These are phyloP conservation scores for Phytophthora tentaculata DNA, from an alignment of 352 stramenopile genomes.

Conservation along the genomic window DNA sequence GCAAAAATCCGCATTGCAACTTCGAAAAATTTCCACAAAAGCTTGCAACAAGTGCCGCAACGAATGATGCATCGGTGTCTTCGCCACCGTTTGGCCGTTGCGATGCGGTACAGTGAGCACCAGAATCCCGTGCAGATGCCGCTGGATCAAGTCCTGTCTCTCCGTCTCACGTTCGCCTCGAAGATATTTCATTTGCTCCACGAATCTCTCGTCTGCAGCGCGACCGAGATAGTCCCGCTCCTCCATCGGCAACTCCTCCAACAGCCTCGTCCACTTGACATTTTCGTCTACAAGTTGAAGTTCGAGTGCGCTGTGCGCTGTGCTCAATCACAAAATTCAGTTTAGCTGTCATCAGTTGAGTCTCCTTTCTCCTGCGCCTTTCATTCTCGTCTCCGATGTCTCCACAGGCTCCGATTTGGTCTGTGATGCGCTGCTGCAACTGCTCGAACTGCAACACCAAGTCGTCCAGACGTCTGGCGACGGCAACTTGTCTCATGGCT, in stretches of 20 bases:
- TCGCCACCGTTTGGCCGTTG: conserved; percentile 50
- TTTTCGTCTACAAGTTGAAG: conserved; percentile 12
- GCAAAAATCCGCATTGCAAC: conserved; percentile 43
- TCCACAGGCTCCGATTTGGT: neutral
- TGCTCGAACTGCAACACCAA: conserved; percentile 35
- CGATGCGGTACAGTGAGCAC: conserved; percentile 37
- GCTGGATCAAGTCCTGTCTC: conserved; percentile 37
- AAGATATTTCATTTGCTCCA: conserved; percentile 73
- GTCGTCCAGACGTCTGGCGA: conserved; percentile 12
- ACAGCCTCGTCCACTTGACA: conserved; percentile 47
- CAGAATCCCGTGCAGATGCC: conserved; percentile 54
- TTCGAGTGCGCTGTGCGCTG: conserved; percentile 45
- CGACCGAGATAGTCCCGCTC: conserved; percentile 62
- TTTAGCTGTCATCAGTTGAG: conserved; percentile 47
- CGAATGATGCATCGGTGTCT: conserved; percentile 52
- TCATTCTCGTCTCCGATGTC: neutral
- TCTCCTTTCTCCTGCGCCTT: conserved; percentile 1
- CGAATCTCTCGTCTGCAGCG: conserved; percentile 62
- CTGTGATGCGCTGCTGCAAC: conserved; percentile 4
- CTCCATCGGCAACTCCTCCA: conserved; percentile 44
- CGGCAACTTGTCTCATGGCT: conserved; percentile 2
- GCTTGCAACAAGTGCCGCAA: conserved; percentile 53
- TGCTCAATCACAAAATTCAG: conserved; percentile 47
- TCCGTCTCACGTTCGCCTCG: conserved; percentile 38
- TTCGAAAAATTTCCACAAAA: conserved; percentile 59